Base-by-base conservation (phyloP, 1,139 yeast genomes). In the Yamadazyma atlantica region DNA sequence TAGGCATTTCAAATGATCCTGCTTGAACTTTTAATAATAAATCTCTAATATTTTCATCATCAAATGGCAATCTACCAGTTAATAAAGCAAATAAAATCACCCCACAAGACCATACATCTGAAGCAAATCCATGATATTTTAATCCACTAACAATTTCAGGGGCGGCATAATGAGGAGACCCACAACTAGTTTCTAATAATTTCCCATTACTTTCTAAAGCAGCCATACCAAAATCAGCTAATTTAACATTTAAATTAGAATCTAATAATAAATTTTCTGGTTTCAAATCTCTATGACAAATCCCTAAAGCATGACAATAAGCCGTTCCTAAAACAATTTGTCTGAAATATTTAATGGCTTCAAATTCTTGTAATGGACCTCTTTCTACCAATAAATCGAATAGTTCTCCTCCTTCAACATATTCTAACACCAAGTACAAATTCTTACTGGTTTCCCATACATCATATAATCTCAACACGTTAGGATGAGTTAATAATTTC, bases 171-270 rank as follows among this genome's bases (percentile, higher is more conserved):
- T 85, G 95, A 15, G 95, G 94, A 28, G 89, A 82, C 3, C 94
- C 95, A 66, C 95, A 85, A 11, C 86, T 78, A 8, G 95, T 85
- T 57, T 83, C 89, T 38, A 85, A 64, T 40, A 85, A 62, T 57
- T 78, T 80, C 32, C 83, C 85, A 41, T 81, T 80, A 44, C 83
- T 74, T 58, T 85, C 90, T 46, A 85, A 65, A 18, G 94, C 92
- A 18, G 94, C 94, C 94, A 85, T 85, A 35, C 94, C 95, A 54
- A 85, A 85, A 60, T 85, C 95, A 6, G 94, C 95, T 49, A 85
- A 78, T 53, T 85, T 85, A 37, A 85, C 85, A 48, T 80, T 81
- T 39, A 79, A 71, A 38, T 79, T 71, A 32, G 78, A 76, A 58
- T 85, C 92, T 27, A 85, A 62, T 40, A 85, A 60, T 41, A 85